Evolutionary conservation across 768 basidiomycete species (phyloP), one percentile per base, ranked within the genome.

Genomic region (Termitomyces sp.): DNA sequence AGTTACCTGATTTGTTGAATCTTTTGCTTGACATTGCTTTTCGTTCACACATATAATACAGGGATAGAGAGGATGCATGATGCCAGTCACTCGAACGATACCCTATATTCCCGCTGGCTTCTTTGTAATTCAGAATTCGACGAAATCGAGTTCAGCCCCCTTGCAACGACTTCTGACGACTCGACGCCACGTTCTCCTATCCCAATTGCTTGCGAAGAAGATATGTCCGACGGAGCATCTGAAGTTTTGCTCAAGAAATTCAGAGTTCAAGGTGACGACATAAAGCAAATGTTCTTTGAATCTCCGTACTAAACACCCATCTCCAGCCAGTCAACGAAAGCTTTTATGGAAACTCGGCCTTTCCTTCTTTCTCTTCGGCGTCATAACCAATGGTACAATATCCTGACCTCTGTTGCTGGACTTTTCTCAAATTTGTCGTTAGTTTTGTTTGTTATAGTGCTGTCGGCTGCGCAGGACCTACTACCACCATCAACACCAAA

Each of bases 401-500:
- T 10, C 16, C 28, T 1, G 16, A 4, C 2, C 9, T 32, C 48
- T 30, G 11, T 14, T 11, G 16, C 23, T 32, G 2, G 3, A 44
- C 3, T 23, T n/a, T 10, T 60, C 41, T 5, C 50, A 42, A 37
- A 23, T 44, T 28, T n/a, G n/a, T 39, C 34, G 23, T 50, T 19
- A 94, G 94, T 97, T 7, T 76, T 96, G 53, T 97, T 98, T 72
- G 96, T 99, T 35, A 89, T 98, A 57, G 96, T 98, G 57, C 83
- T 99, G 19, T 95, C 93, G 0, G 96, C 96, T 10, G 96, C 96
- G 1, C 77, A 98, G 4, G 96, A 99, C 67, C 81, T 99, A 2
- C 93, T 96, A 1, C 90, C 93, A 10, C 85, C 91, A 1, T 82
- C 87, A 1, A 96, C 93, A 0, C 95, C 96, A 0, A 96, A 96